A percentile compares a stretch with the other conserved stretches of the same genome.
phyloP scores from a whole-genome alignment of 768 basidiomycete genomes.

The Tulasnella sp. region DNA sequence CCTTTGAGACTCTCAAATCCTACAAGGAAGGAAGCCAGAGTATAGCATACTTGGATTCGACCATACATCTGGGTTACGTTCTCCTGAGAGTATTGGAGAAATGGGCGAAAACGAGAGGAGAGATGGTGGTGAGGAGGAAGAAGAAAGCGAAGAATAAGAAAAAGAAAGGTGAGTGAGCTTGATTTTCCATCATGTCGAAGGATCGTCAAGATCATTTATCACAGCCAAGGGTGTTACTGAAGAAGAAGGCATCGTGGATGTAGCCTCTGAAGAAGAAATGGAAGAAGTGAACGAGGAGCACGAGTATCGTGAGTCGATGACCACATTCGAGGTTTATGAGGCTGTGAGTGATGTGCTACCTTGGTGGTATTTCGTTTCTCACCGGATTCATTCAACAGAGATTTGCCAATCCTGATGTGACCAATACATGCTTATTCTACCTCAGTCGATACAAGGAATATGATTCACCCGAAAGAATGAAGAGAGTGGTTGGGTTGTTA shows the following conservation, averaged over 20 bases:
- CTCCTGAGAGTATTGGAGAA: conserved; percentile 82
- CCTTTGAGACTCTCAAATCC: conserved; percentile 57
- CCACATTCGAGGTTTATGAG: conserved; percentile 87
- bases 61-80: conserved; percentile 70
- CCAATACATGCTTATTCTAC: conserved; percentile 71
- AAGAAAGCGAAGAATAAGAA: conserved; percentile 40
- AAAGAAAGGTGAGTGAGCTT: conserved; percentile 22
- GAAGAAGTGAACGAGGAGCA: conserved; percentile 45
- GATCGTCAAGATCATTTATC: neutral
- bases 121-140: conserved; percentile 65
- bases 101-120: conserved; percentile 60
- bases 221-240: conserved; percentile 18
- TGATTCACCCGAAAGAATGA: conserved; percentile 64
- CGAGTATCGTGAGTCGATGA: conserved; percentile 67
- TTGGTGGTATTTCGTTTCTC: neutral
- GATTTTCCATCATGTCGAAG: too few species aligned
- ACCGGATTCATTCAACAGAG: conserved; percentile 36
- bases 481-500: conserved; percentile 74
- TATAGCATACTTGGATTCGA: conserved; percentile 65
- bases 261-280: conserved; percentile 51
- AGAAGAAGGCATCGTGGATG: conserved; percentile 52
- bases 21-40: conserved; percentile 57
- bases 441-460: conserved; percentile 78
- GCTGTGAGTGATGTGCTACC: conserved; percentile 38
- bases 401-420: conserved; percentile 80